These are phyloP conservation scores for Xylaria polymorpha DNA, from an alignment of 2,329 filamentous ascomycete species.

Conservation along the genomic window DNA sequence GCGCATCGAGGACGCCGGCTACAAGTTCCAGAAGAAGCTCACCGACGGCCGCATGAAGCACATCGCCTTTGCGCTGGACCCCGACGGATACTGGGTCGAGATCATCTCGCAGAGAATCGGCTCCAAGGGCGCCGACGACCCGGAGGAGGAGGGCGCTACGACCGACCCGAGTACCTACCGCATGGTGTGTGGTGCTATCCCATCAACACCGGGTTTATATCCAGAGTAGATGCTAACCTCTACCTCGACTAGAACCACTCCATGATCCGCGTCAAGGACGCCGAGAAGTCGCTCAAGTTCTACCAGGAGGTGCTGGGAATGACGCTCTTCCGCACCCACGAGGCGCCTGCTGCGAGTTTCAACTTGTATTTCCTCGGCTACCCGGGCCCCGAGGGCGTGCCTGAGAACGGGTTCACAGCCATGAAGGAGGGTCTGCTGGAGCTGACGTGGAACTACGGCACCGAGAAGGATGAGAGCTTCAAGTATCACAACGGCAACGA, in stretches of 20 bases:
- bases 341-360: conserved; percentile 78
- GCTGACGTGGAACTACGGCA: conserved; percentile 85
- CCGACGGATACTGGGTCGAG: conserved; percentile 89
- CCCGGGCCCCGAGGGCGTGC: conserved; percentile 64
- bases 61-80: conserved; percentile 91
- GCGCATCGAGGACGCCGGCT: conserved; percentile 88
- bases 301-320: conserved; percentile 92
- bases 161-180: conserved; percentile 83
- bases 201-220: not conserved
- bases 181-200: conserved; percentile 59
- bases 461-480: conserved; percentile 86
- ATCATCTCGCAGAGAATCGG: conserved; percentile 76
- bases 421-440: conserved; percentile 87
- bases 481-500: conserved; percentile 93
- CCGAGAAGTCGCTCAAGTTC: conserved; percentile 78
- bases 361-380: conserved; percentile 96
- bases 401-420: conserved; percentile 67
- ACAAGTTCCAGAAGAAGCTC: conserved; percentile 95
- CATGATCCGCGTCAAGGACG: conserved; percentile 93
- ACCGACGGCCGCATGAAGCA: conserved; percentile 86
- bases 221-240: conserved; percentile 17
- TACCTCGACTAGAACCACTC: conserved; percentile 74
- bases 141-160: conserved; percentile 76
- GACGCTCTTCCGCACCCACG: conserved; percentile 78
- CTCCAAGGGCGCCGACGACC: conserved; percentile 63